Percentiles rank a stretch among this genome's conserved stretches.
Conservation (phyloP, 2,329 filamentous ascomycete species). For the Emmonsiellopsis sp. region DNA sequence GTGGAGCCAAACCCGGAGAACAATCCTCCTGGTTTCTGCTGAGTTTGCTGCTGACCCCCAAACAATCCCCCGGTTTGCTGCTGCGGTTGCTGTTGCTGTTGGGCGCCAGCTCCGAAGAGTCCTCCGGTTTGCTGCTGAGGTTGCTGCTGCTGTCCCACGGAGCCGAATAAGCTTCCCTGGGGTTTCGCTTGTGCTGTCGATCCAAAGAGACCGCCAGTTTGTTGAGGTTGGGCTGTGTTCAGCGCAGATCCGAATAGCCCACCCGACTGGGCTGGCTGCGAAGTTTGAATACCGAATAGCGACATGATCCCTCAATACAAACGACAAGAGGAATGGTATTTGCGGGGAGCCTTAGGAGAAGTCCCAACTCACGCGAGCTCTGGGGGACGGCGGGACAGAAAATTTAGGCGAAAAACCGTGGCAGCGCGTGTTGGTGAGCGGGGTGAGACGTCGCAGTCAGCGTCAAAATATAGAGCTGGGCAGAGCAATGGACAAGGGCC, state of each 20-base stretch:
- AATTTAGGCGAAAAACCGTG: not conserved
- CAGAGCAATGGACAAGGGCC: not conserved
- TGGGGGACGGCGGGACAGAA: not conserved
- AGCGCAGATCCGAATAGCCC: constrained; percentile 9
- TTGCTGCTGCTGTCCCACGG: constrained; percentile 13
- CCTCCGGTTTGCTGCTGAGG: constrained; percentile 14
- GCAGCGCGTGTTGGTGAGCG: not conserved
- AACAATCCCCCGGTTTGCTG: constrained; percentile 15
- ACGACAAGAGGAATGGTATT: not conserved
- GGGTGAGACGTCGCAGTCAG: not conserved
- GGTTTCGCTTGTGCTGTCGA: constrained; percentile 2
- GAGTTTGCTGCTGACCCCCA: constrained; percentile 21
- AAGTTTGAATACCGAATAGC: constrained; percentile 10
- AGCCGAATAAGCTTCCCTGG: constrained; percentile 21
- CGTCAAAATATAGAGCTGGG: no score
- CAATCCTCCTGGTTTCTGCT: constrained; percentile 29
- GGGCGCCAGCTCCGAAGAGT: constrained; percentile 14
- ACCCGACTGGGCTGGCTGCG: constrained; percentile 6
- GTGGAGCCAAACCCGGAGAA: constrained; percentile 29
- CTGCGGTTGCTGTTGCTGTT: constrained; percentile 15
- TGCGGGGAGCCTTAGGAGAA: not conserved
- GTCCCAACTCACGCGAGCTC: not conserved
- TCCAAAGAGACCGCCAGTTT: constrained; percentile 8
- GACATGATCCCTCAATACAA: constrained; percentile 6
- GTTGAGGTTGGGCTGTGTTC: constrained; percentile 9